A percentile compares a stretch with the other conserved stretches of the same genome.
Evolutionary conservation across 2,329 filamentous ascomycete genomes (phyloP).

Genomic region (Xylariaceae sp.): DNA sequence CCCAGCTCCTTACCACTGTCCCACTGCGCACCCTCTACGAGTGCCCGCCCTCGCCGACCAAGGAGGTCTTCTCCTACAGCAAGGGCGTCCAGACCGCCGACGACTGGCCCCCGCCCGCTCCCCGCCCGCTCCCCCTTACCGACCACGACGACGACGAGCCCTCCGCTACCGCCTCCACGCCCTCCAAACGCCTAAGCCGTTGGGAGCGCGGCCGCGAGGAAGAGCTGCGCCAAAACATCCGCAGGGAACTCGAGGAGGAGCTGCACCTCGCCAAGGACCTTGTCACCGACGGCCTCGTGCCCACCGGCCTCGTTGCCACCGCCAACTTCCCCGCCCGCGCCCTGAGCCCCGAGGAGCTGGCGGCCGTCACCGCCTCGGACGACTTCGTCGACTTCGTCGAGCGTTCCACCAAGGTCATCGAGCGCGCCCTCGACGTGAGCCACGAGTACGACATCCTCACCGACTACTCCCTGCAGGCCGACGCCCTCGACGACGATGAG

Average conservation of each 20-base stretch:
- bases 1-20: slow-evolving; percentile 71
- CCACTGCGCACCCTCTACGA: slow-evolving; percentile 78
- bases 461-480: slow-evolving; percentile 83
- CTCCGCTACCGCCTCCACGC: slow-evolving; percentile 53
- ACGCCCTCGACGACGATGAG: slow-evolving; percentile 76
- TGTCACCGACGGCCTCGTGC: slow-evolving; percentile 49
- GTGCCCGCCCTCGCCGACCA: slow-evolving; percentile 69
- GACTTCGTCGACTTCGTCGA: slow-evolving; percentile 97
- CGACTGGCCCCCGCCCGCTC: slow-evolving; percentile 60
- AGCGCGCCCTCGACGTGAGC: slow-evolving; percentile 76
- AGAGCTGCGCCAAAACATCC: slow-evolving; percentile 79
- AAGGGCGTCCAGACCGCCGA: slow-evolving; percentile 92
- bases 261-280: slow-evolving; percentile 68
- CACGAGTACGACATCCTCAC: slow-evolving; percentile 93
- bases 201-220: slow-evolving; percentile 82
- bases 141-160: slow-evolving; percentile 63
- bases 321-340: slow-evolving; percentile 74
- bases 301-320: slow-evolving; percentile 40
- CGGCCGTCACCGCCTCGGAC: slow-evolving; percentile 84
- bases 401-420: slow-evolving; percentile 93
- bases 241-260: slow-evolving; percentile 91
- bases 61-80: slow-evolving; percentile 93
- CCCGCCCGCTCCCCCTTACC: slow-evolving; percentile 52
- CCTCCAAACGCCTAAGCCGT: slow-evolving; percentile 73
- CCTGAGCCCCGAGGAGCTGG: slow-evolving; percentile 79